A percentile compares a stretch with the other conserved stretches of the same genome.
Evolutionary conservation across 148 eudicot species (phyloP).

Genomic region (Rhododendron molle): DNA sequence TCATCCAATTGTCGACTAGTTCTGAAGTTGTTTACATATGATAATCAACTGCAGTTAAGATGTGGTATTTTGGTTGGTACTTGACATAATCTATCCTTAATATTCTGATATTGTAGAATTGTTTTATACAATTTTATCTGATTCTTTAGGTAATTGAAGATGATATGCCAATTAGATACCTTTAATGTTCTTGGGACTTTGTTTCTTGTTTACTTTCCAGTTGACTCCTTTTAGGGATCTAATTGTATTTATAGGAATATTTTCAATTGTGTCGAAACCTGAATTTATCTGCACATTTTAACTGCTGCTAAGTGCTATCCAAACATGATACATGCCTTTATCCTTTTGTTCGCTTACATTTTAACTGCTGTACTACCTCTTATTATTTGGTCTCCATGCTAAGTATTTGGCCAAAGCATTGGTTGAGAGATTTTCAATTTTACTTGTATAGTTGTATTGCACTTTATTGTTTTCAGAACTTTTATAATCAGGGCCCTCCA

Average conservation of each 20-base stretch:
- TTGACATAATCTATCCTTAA: not conserved
- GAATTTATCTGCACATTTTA: not conserved
- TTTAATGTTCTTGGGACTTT: not conserved
- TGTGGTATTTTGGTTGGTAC: not conserved
- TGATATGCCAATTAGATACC: not conserved
- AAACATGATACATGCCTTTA: not conserved
- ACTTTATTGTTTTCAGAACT: not conserved
- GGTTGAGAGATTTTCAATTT: not conserved
- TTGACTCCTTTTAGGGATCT: not conserved
- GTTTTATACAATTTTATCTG: not conserved
- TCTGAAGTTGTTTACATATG: not conserved
- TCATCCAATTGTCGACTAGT: not conserved
- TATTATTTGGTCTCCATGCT: not conserved
- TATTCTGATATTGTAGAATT: not conserved
- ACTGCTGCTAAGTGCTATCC: not conserved
- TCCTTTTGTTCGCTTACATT: too few species aligned
- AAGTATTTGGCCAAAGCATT: not conserved
- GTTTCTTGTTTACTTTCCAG: not conserved
- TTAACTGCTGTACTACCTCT: not conserved
- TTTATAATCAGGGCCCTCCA: conserved; percentile 51
- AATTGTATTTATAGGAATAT: not conserved
- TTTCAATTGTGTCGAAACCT: not conserved
- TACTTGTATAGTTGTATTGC: not conserved
- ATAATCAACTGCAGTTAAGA: not conserved
- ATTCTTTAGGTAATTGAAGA: not conserved